Evolutionary conservation across 306 rosid species (phyloP).

Genomic region (Vigna hirtella): DNA sequence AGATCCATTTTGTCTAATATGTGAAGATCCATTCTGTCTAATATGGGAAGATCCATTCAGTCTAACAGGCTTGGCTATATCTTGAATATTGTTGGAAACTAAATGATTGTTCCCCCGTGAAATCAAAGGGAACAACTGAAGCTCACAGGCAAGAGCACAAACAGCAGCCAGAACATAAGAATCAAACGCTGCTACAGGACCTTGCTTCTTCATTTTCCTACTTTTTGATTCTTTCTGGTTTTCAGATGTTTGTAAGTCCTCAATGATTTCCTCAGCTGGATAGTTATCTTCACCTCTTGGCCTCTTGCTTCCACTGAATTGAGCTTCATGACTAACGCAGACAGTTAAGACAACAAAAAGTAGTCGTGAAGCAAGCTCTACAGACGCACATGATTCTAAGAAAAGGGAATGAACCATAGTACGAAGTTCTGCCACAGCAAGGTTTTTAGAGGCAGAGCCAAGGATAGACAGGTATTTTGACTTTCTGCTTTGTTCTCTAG

Average conservation of each 20-base stretch:
- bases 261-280: constrained; percentile 59
- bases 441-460: constrained; percentile 89
- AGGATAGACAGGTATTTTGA: constrained; percentile 69
- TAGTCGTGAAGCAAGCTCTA: constrained; percentile 92
- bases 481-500: constrained; percentile 79
- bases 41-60: constrained; percentile 67
- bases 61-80: constrained; percentile 61
- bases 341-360: constrained; percentile 96
- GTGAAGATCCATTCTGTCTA: constrained; percentile 67
- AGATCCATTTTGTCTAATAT: constrained; percentile 66
- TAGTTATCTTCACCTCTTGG: constrained; percentile 69
- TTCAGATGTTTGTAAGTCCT: constrained; percentile 62
- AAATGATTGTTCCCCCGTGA: constrained; percentile 62
- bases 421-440: constrained; percentile 97
- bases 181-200: constrained; percentile 95
- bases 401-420: constrained; percentile 98
- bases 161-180: constrained; percentile 97
- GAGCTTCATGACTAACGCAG: constrained; percentile 96
- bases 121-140: constrained; percentile 85
- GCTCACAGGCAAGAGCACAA: constrained; percentile 97
- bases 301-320: constrained; percentile 75
- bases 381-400: constrained; percentile 94
- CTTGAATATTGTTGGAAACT: constrained; percentile 53
- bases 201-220: constrained; percentile 76
- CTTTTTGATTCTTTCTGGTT: constrained; percentile 58